Evolutionary conservation across 768 basidiomycete species (phyloP), one percentile per base, ranked within the genome.

Genomic region (Lactarius pseudohatsudake): DNA sequence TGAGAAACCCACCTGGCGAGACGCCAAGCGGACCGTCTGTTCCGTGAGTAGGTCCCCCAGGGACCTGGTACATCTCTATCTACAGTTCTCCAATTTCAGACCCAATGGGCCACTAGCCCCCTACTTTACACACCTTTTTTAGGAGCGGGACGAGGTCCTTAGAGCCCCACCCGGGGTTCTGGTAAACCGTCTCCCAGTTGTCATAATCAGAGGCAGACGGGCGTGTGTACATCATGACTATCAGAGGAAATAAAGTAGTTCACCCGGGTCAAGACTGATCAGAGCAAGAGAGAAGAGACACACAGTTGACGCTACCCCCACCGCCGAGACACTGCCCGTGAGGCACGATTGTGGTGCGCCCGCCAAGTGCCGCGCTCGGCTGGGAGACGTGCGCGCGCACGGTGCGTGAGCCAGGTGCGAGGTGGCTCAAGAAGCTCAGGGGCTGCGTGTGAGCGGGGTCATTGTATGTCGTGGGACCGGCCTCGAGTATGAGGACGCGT

Each of bases 201-300:
- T 90, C 85, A 57, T 84, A 88, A 71, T 90, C 88, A 0, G 86
- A 87, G 1, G 85, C 82, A 9, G 84, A 74, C 16, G 85, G 82
- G 30, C 88, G 81, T 0, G 81, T 83, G 67, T 88, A 89, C 79
- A 84, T 79, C 72, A 61, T 62, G 53, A 59, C 69, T 70, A 22
- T 15, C 15, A 40, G 40, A 43, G 22, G 0, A 34, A 34, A 18
- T 16, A 15, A 5, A 40, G 15, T 16, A 4, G 40, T 16, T 16
- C 40, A 40, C 40, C 40, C 40, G 5, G 40, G 26, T 53, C 6
- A 0, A 40, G 40, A 15, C 34, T 6, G 1, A 9, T 34, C 34
- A 34, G 34, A 34, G 34, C 34, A 34, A 34, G 34, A 34, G 34
- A 34, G 34, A 34, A 34, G n/a, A n/a, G 34, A 34, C 34, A 1